These are phyloP conservation scores for Cyclospora cayetanensis DNA, from an alignment of 169 alveolate genomes.

Conservation along the genomic window DNA sequence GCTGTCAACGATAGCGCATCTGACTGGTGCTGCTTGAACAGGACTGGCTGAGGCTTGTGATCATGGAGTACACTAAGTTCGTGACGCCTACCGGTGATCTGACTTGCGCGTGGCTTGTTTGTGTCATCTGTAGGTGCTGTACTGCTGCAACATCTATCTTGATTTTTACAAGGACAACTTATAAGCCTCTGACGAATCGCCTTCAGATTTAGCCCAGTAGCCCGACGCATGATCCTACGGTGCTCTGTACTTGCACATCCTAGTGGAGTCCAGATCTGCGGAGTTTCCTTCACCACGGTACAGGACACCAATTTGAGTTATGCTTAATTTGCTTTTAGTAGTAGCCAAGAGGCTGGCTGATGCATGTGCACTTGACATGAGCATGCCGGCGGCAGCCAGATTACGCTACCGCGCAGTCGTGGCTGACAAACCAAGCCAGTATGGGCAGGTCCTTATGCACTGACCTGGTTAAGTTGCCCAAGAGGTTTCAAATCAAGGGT, in stretches of 20 bases:
- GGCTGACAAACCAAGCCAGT: not conserved
- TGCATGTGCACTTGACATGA: not conserved
- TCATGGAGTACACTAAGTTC: not conserved
- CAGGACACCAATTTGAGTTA: not conserved
- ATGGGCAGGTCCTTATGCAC: not conserved
- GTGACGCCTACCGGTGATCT: not conserved
- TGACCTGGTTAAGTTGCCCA: slow-evolving; percentile 48
- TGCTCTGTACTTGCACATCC: slow-evolving; percentile 1
- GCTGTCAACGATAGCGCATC: not conserved
- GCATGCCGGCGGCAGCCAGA: not conserved
- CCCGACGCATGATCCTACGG: not conserved
- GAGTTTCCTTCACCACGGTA: not conserved
- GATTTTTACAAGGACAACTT: not conserved
- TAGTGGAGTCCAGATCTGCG: slow-evolving; percentile 39
- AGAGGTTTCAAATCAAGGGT: slow-evolving; percentile 13
- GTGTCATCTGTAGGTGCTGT: not conserved
- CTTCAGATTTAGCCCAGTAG: slow-evolving; percentile 31
- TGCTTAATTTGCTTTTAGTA: not conserved
- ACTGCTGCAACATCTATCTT: not conserved
- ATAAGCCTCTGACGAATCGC: slow-evolving; percentile 19
- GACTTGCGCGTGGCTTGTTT: not conserved
- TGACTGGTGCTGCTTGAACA: not conserved
- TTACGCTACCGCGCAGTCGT: not conserved
- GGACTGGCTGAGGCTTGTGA: not conserved
- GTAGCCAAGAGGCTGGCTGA: not conserved